Percentiles rank a stretch among this genome's conserved stretches.
phyloP scores from a whole-genome alignment of 2,329 filamentous ascomycete species.

The Pestalotiopsis sp. region DNA sequence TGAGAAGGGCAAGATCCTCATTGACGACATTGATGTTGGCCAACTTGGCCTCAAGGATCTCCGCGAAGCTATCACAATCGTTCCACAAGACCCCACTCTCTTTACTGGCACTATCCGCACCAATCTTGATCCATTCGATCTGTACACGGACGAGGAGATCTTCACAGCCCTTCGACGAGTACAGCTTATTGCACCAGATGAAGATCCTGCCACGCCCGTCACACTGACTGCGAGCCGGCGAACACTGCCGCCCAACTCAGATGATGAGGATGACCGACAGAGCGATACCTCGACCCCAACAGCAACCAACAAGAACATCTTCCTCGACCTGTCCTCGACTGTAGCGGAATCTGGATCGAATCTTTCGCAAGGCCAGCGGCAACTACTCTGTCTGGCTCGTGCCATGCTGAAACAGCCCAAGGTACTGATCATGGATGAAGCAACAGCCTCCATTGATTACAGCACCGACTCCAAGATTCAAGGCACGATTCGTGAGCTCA shows the following conservation, averaged over 20 bases:
- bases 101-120: conserved; percentile 90
- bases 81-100: conserved; percentile 93
- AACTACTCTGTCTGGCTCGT: conserved; percentile 89
- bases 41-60: conserved; percentile 90
- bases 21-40: conserved; percentile 89
- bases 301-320: conserved; percentile 88
- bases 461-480: conserved; percentile 95
- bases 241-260: conserved; percentile 9
- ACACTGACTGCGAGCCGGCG: conserved; percentile 20
- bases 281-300: conserved; percentile 32
- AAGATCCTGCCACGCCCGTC: conserved; percentile 27
- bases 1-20: conserved; percentile 82
- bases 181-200: conserved; percentile 73
- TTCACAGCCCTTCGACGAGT: conserved; percentile 85
- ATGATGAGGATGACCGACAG: conserved; percentile 12
- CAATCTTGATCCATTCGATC: conserved; percentile 89
- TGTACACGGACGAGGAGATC: conserved; percentile 88
- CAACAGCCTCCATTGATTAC: conserved; percentile 96
- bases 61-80: conserved; percentile 92
- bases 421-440: conserved; percentile 98
- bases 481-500: conserved; percentile 90
- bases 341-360: conserved; percentile 92
- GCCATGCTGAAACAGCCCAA: conserved; percentile 89
- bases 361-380: conserved; percentile 91
- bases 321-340: conserved; percentile 79